Percentiles rank a stretch among this genome's conserved stretches.
phyloP scores from a whole-genome alignment of 2,329 filamentous ascomycete species.

The Gyromitra esculenta region DNA sequence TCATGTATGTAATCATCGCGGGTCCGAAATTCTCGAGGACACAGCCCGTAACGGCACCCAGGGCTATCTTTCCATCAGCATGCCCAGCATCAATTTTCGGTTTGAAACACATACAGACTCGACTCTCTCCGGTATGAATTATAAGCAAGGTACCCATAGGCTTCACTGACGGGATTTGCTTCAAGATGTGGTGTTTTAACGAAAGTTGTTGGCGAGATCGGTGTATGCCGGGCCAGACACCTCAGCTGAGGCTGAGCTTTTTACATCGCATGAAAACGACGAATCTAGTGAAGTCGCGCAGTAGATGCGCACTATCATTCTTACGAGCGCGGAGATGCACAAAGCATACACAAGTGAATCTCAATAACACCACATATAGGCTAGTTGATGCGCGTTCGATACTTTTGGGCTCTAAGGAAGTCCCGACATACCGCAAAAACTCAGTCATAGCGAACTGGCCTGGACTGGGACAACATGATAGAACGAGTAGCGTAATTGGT shows the following conservation, averaged over 20 bases:
- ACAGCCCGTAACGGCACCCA: not conserved
- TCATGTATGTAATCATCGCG: not conserved
- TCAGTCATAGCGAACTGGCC: too few species aligned
- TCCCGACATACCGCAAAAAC: too few species aligned
- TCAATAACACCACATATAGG: too few species aligned
- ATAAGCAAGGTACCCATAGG: not conserved
- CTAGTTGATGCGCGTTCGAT: too few species aligned
- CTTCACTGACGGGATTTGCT: not conserved
- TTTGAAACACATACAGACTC: not conserved
- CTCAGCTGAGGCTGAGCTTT: constrained; percentile 5
- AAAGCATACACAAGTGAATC: too few species aligned
- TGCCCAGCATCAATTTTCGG: not conserved
- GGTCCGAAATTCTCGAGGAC: not conserved
- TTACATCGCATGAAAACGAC: not conserved
- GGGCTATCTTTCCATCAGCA: not conserved
- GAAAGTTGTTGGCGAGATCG: not conserved
- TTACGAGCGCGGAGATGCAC: not conserved
- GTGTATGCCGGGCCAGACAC: not conserved
- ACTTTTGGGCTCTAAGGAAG: too few species aligned
- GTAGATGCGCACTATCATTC: not conserved
- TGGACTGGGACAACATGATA: too few species aligned
- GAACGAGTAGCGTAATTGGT: too few species aligned
- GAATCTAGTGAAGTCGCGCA: not conserved
- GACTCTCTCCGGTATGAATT: not conserved
- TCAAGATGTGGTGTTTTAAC: not conserved